Evolutionary conservation across 495 filamentous ascomycete species (phyloP), one percentile per base, ranked within the genome.

Genomic region (Penicillium tannophilum): DNA sequence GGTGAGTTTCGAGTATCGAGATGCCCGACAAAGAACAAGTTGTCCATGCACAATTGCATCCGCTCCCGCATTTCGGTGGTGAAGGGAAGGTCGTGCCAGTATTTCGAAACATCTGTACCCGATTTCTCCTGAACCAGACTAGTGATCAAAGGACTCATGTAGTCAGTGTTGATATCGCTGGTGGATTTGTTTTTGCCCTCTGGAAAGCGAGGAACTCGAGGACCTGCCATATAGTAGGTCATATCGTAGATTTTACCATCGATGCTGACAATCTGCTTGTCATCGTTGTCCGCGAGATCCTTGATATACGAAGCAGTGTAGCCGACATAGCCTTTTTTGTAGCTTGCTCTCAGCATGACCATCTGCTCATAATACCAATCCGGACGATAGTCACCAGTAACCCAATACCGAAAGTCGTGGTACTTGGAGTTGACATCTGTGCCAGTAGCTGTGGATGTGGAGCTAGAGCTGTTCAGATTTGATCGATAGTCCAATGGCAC

Each of bases 301-400:
- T 79, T 79, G 60, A 99, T 80, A 66, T 93, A 95, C 64, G 91
- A 54, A 23, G 86, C 70, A 55, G 89, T 91, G 72, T 93, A 98
- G 55, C 92, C 94, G 35, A 98, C 82, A 62, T 88, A 90, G 53
- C 93, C 95, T 67, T 92, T 92, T 76, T 89, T 91, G 80, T 90
- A 98, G 59, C 85, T 87, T 20, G 83, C 69, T 62, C 86, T 87
- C 46, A 99, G 78, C 63, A 84, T 78, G 47, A 85, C 79, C 83
- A 96, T 89, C 71, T 90, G 87, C 72, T 98, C 90, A 49, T 79
- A 86, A 76, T 90, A 96, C 94, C 94, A 99, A 68, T 95, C 91
- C 2, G 88, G 86, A 6, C 92, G 88, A 45, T 81, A 87, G 71
- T 96, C 52, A 44, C 52, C 52, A 4, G 52, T 54, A 58, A 84